Evolutionary conservation across 768 basidiomycete species (phyloP).

Genomic region (Amanita exitialis): DNA sequence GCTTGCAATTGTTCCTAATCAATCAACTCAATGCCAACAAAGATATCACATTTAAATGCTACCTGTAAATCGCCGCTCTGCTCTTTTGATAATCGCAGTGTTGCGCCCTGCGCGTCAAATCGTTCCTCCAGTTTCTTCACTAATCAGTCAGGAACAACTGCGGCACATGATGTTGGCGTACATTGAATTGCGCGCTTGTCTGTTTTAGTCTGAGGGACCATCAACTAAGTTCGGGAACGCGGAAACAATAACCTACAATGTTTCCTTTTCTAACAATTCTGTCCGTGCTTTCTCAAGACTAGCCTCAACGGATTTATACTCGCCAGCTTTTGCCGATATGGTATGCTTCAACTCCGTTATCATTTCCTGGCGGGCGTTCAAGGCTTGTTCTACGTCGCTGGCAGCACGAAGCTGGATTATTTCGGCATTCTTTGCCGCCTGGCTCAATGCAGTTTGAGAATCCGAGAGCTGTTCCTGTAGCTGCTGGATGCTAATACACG

Average conservation of each 20-base stretch:
- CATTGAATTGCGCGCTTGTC: slow-evolving; percentile 4
- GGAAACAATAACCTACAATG: neutral
- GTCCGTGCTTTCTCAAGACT: neutral
- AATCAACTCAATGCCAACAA: neutral
- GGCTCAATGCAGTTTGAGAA: neutral
- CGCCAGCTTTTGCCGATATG: neutral
- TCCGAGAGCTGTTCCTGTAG: neutral
- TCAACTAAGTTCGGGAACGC: neutral
- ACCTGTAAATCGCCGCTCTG: slow-evolving; percentile 40
- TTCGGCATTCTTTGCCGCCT: neutral
- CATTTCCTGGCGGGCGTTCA: neutral
- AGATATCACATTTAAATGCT: neutral
- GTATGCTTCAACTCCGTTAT: neutral
- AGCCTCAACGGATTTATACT: neutral
- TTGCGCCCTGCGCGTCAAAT: slow-evolving; percentile 46
- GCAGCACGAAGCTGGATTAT: neutral
- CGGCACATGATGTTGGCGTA: neutral
- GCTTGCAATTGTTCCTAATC: slow-evolving; percentile 13
- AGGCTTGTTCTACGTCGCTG: neutral
- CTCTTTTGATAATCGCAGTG: slow-evolving; percentile 45
- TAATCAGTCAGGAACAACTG: neutral
- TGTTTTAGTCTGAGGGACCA: neutral
- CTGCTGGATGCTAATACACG: neutral
- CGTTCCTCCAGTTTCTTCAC: slow-evolving; percentile 44
- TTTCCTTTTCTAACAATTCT: neutral